Conservation (phyloP, 23 red algal species). For the Agarophyton chilense region DNA sequence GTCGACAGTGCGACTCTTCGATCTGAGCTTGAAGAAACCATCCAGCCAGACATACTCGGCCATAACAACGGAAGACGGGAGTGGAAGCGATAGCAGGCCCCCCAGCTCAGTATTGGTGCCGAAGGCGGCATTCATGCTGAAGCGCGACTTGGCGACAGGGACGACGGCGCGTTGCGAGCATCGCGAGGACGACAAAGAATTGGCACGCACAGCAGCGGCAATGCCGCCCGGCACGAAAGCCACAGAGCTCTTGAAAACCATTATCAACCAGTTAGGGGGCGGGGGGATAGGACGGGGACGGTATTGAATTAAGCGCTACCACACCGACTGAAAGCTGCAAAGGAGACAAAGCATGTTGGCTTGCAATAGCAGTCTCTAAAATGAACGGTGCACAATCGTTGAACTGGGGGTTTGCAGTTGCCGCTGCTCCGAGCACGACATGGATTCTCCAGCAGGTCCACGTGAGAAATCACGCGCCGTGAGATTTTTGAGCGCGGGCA, state of each 20-base stretch:
- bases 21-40: conserved; percentile 72
- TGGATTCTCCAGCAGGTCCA: neutral
- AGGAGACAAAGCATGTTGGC: too few relatives aligned
- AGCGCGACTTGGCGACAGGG: neutral
- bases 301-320: too few relatives aligned
- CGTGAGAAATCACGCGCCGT: neutral
- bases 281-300: neutral
- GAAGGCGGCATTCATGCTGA: conserved; percentile 11
- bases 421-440: too few relatives aligned
- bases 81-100: conserved; percentile 9
- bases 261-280: neutral
- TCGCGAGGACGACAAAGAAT: neutral
- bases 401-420: too few relatives aligned
- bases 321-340: too few relatives aligned
- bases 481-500: neutral
- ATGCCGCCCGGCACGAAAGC: conserved; percentile 21
- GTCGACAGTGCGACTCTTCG: conserved; percentile 55
- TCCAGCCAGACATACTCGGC: conserved; percentile 98
- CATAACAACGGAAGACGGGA: conserved; percentile 27
- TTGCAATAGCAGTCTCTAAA: too few relatives aligned
- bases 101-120: neutral
- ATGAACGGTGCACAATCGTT: too few relatives aligned
- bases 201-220: conserved; percentile 2
- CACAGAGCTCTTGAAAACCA: neutral
- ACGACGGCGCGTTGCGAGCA: neutral